Evolutionary conservation across 1,284 basidiomycete genomes (phyloP), one percentile per base, ranked within the genome.

Genomic region (Pseudozyma tsukubaensis): DNA sequence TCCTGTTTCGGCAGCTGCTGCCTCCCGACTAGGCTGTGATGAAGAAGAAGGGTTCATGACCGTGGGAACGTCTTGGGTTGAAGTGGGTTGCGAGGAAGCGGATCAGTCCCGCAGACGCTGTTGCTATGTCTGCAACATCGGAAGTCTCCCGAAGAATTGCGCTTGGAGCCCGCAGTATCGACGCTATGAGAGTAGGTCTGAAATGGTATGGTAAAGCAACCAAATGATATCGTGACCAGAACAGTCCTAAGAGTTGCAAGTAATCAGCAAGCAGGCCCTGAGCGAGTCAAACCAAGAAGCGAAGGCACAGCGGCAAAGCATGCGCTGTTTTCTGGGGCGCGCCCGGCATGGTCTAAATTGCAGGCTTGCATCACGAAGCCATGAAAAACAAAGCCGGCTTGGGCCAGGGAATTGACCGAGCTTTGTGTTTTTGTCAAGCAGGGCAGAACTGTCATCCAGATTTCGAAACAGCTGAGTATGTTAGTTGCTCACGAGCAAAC

Each of bases 121-220:
- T 6, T 42, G 52, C 52, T 66, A 47, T 37, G 47, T 36, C 5
- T 13, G 29, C 48, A 50, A 19, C 37, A 24, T 64, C 55, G 53
- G 54, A 47, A 35, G 39, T 21, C 8, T 14, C 50, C 34, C 40
- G 19, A 21, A 24, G 19, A 13, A 12, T 12, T 14, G 21, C 11
- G 12, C 42, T 13, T 18, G 24, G 19, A 18, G 44, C 13, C 24
- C 44, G 16, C 10, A 43, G 18, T n/a, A 18, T n/a, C 18, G 42
- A 18, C 3, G 42, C 9, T 13, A 14, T 43, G 16, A 10, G 42
- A 18, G 18, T 3, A 18, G 13, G 42, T 19, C 6, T 29, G 24
- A 29, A 6, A 29, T 29, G 24, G 24, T 29, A 29, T 29, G 24
- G 24, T 29, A 6, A 29, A 29, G 24, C 24, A 29, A 29, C 3